A percentile compares a stretch with the other conserved stretches of the same genome.
Evolutionary conservation across 306 rosid species (phyloP).

Genomic region (Malus asiatica): DNA sequence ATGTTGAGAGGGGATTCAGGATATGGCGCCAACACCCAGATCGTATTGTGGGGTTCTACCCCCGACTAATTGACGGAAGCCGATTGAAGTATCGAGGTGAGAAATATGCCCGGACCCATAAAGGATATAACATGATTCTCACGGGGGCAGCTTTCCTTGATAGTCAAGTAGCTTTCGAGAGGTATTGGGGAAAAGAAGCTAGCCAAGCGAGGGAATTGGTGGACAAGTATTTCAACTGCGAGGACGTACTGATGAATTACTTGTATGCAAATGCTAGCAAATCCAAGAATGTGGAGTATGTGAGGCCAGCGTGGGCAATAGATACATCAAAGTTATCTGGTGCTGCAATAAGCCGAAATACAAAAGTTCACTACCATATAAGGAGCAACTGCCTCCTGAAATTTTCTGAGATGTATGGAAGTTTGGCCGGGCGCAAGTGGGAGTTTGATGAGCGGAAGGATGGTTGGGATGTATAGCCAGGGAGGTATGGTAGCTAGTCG

Average conservation of each 20-base stretch:
- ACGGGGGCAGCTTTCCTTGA: slow-evolving; percentile 96
- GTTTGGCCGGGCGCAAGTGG: slow-evolving; percentile 57
- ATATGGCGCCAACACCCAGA: slow-evolving; percentile 93
- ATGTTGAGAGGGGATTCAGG: slow-evolving; percentile 80
- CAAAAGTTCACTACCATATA: slow-evolving; percentile 52
- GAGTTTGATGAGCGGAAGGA: slow-evolving; percentile 69
- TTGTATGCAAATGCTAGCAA: slow-evolving; percentile 88
- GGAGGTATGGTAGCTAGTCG: slow-evolving; percentile 15
- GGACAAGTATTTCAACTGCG: slow-evolving; percentile 69
- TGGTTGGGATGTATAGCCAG: slow-evolving; percentile 87
- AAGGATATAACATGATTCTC: slow-evolving; percentile 94
- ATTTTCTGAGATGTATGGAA: slow-evolving; percentile 70
- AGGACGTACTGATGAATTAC: slow-evolving; percentile 79
- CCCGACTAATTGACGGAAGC: slow-evolving; percentile 68
- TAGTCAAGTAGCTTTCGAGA: slow-evolving; percentile 57
- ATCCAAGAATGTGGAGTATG: slow-evolving; percentile 75
- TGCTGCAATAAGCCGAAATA: slow-evolving; percentile 84
- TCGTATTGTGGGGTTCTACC: slow-evolving; percentile 91
- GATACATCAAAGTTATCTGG: slow-evolving; percentile 94
- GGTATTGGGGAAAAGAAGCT: slow-evolving; percentile 78
- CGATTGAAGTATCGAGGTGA: slow-evolving; percentile 72
- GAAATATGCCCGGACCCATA: slow-evolving; percentile 59
- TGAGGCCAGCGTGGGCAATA: slow-evolving; percentile 92
- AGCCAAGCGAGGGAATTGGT: slow-evolving; percentile 69
- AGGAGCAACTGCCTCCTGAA: slow-evolving; percentile 68